phyloP scores from a whole-genome alignment of 495 filamentous ascomycete species.

The Penicillium pancosmium region DNA sequence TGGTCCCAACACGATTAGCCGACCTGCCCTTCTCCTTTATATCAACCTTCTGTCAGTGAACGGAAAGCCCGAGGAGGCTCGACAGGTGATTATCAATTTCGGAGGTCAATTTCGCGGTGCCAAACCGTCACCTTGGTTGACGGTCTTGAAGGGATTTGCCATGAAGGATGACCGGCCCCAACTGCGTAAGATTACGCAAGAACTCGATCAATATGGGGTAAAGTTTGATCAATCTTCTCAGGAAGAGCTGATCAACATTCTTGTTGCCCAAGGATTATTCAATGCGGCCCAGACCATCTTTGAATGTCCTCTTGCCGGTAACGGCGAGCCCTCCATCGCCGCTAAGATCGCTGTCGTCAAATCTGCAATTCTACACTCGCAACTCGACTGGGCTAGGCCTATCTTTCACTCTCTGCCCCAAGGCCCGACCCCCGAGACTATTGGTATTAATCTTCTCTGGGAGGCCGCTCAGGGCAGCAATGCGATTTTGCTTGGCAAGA shows the following conservation, averaged over 20 bases:
- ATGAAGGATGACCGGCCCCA: slow-evolving; percentile 58
- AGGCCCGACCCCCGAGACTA: slow-evolving; percentile 52
- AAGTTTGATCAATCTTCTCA: slow-evolving; percentile 42
- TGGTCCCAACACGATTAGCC: slow-evolving; percentile 36
- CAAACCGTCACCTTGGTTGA: slow-evolving; percentile 55
- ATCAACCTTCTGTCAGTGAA: slow-evolving; percentile 60
- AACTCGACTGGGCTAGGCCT: slow-evolving; percentile 63
- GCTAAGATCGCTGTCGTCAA: slow-evolving; percentile 56
- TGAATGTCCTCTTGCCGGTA: slow-evolving; percentile 52
- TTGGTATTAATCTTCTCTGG: slow-evolving; percentile 77
- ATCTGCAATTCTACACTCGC: slow-evolving; percentile 59
- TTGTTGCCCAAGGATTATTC: slow-evolving; percentile 42
- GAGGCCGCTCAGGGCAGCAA: slow-evolving; percentile 70
- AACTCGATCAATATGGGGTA: slow-evolving; percentile 33
- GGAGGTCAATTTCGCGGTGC: slow-evolving; percentile 35
- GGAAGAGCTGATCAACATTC: slow-evolving; percentile 38
- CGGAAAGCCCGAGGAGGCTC: slow-evolving; percentile 62
- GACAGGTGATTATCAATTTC: slow-evolving; percentile 50
- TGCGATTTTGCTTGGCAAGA: slow-evolving; percentile 68
- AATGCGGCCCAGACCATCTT: slow-evolving; percentile 52
- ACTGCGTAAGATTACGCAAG: slow-evolving; percentile 33
- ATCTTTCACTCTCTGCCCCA: slow-evolving; percentile 63
- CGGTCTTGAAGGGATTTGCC: slow-evolving; percentile 67
- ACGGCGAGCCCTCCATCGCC: slow-evolving; percentile 40
- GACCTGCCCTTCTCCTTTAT: slow-evolving; percentile 50